These are phyloP conservation scores for Aspergillus wentii DNA, from an alignment of 495 filamentous ascomycete genomes.

Conservation along the genomic window DNA sequence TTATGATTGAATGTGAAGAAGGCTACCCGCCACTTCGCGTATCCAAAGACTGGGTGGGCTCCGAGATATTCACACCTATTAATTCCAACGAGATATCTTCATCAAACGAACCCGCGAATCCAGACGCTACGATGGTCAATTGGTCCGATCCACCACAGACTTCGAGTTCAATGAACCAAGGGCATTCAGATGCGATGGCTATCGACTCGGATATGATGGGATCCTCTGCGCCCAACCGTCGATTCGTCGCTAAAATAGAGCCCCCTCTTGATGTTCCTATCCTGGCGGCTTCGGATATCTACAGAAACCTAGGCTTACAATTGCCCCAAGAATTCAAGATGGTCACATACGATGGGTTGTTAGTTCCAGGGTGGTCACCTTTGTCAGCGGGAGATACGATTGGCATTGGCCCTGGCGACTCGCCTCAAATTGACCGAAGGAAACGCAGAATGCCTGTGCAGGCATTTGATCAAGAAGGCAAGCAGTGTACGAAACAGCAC, in stretches of 20 bases:
- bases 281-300: conserved; percentile 60
- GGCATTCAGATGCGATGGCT: conserved; percentile 40
- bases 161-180: conserved; percentile 29
- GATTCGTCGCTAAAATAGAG: conserved; percentile 79
- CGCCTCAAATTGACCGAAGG: conserved; percentile 22
- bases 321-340: conserved; percentile 50
- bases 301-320: conserved; percentile 53
- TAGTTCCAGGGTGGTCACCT: conserved; percentile 48
- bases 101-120: conserved; percentile 14
- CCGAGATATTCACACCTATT: conserved; percentile 24
- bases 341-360: conserved; percentile 61
- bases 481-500: conserved; percentile 48
- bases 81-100: conserved; percentile 18
- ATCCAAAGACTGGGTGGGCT: conserved; percentile 40
- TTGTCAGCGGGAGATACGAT: conserved; percentile 17
- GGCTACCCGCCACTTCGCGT: conserved; percentile 44
- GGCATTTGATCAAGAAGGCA: conserved; percentile 30
- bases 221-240: conserved; percentile 58
- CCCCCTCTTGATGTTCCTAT: conserved; percentile 76
- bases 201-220: conserved; percentile 42
- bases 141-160: conserved; percentile 51
- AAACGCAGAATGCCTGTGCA: conserved; percentile 30
- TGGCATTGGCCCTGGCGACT: conserved; percentile 15
- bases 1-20: conserved; percentile 44
- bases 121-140: conserved; percentile 23